Evolutionary conservation across 2,329 filamentous ascomycete species (phyloP), one percentile per base, ranked within the genome.

Genomic region (Stagonosporopsis vannaccii): DNA sequence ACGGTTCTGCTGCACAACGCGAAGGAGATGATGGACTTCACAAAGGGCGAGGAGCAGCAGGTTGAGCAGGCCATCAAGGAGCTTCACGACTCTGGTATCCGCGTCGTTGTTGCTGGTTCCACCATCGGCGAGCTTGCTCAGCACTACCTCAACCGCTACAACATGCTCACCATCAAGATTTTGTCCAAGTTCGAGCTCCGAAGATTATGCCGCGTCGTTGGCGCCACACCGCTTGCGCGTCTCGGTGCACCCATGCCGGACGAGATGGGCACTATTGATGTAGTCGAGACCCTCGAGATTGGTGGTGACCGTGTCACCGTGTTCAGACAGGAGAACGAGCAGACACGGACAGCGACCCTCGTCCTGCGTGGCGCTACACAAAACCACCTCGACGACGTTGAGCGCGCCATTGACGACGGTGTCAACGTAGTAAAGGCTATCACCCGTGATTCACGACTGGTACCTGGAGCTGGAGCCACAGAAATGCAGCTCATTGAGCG

Each of bases 341-440:
- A 88, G 51, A 98, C 96, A 46, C 87, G 93, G 71, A 99, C 95
- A 47, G 91, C 96, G 19, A 99, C 95, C 7, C 85, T 99, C 44
- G 93, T 99, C 49, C 87, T 99, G 58, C 88, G 95, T 63, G 95
- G 96, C 45, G 95, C 95, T 19, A 99, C 95, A 5, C 94, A 98
- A 79, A 99, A 99, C 82, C 92, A 98, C 77, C 87, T 99, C 22
- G 95, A 99, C 72, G 95, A 99, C 69, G 86, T 99, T 32, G 95
- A 99, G 84, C 89, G 95, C 62, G 95, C 95, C 46, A 93, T 99
- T 53, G 95, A 99, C 70, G 95, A 99, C 67, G 95, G 95, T 63
- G 95, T 99, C 76, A 99, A 98, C 73, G 96, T 96, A 48, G 90
- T 99, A 77, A 99, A 99, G 82, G 95, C 95, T 63, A 96, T 99